Base-by-base conservation (phyloP, 2,329 filamentous ascomycete genomes). In the Ustilaginoidea virens region DNA sequence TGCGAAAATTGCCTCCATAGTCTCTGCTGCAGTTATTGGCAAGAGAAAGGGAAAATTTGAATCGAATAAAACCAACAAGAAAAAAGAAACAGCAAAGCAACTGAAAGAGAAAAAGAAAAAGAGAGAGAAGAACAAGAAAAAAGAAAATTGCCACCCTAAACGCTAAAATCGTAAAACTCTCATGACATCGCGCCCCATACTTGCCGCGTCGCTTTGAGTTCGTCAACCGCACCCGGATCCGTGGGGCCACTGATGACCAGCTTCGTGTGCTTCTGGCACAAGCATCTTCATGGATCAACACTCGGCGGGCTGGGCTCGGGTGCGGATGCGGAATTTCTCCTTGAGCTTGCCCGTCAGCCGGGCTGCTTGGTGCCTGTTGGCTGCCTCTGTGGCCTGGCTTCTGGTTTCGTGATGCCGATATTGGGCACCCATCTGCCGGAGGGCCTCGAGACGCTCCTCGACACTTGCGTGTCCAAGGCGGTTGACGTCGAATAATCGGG, bases 401-500 rank as follows among this genome's bases (percentile, higher is more conserved):
- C 37, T 38, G 11, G 33, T 28, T 17, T 42, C 42, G n/a, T 39
- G 33, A 3, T 35, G 33, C 28, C 45, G 44, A 6, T 42, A 43
- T 7, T 34, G 29, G 11, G 26, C 29, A 24, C 49, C 45, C 45
- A 50, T 50, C 29, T 61, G 60, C 20, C 71, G 58, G 5, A 76
- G 53, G 5, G 61, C 65, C 31, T 65, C 67, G 30, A 76, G 69
- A n/a, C 69, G 66, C 47, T 76, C 71, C 38, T 74, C 66, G 4
- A 63, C 56, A 0, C 69, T 55, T n/a, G 69, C 69, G 34, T 72
- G 60, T 8, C 70, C 61, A 12, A 76, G 50, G 25, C 66, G 53
- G 36, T 67, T 60, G 25, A 72, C 52, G 38, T 75, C 69, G 23
- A 74, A 55, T 4, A 74, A 44, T 4, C 69, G 60, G 1, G 65